Evolutionary conservation across 306 rosid species (phyloP).

Genomic region (Cucurbita maxima): DNA sequence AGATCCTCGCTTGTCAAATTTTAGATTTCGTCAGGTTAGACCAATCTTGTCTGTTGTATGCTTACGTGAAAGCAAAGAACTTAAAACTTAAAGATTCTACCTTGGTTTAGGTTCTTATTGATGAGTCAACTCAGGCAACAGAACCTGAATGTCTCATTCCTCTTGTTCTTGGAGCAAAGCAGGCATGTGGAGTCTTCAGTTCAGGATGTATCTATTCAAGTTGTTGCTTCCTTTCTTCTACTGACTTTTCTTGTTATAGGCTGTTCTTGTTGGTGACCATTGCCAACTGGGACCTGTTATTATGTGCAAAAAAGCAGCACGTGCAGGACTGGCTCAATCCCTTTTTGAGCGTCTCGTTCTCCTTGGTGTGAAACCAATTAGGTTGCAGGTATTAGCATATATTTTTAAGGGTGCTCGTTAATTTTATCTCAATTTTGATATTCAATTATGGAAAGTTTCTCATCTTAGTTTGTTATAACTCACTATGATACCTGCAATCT

Average conservation of each 20-base stretch:
- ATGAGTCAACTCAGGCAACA: constrained; percentile 98
- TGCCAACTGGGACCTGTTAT: constrained; percentile 99
- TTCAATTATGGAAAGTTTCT: neutral
- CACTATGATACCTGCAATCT: neutral
- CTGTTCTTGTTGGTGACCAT: constrained; percentile 95
- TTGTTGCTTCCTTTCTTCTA: neutral
- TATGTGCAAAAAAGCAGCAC: constrained; percentile 99
- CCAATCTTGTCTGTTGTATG: neutral
- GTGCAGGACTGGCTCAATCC: constrained; percentile 97
- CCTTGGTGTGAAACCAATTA: constrained; percentile 92
- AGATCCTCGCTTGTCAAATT: constrained; percentile 89
- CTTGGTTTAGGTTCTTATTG: constrained; percentile 73
- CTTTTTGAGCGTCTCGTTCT: constrained; percentile 96
- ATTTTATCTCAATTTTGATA: neutral
- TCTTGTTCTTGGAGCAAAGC: constrained; percentile 97
- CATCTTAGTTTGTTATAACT: too few species aligned
- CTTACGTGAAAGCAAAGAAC: neutral
- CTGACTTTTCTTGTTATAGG: constrained; percentile 30
- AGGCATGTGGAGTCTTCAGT: constrained; percentile 32
- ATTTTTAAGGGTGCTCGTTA: neutral
- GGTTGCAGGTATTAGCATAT: constrained; percentile 66
- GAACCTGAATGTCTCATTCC: constrained; percentile 99
- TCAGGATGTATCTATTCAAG: neutral
- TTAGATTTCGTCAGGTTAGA: constrained; percentile 97
- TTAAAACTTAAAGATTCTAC: neutral